Evolutionary conservation across 805 yeast species (phyloP), one percentile per base, ranked within the genome.

Genomic region (Nakazawaea ishiwadae): DNA sequence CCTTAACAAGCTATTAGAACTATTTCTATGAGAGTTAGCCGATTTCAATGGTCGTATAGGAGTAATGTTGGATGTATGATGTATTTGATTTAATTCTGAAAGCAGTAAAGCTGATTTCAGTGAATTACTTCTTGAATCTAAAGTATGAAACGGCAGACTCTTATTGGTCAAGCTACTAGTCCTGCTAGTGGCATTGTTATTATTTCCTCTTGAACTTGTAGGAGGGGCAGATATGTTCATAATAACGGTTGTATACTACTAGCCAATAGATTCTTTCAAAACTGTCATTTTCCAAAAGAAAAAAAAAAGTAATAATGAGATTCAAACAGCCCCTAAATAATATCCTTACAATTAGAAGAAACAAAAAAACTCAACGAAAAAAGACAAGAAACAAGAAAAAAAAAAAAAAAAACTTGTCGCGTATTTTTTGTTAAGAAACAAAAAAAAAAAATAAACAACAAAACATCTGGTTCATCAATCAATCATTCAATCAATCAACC

Each of bases 211-310:
- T 12, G 40, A 37, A 11, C 17, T 29, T 17, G 40, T 18, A 39
- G 50, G 39, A 31, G 38, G 32, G 30, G 46, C 27, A 31, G 40
- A 19, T 27, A 33, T 26, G 44, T 30, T 18, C 44, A 47, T 23
- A 45, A 37, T 17, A 40, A 38, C 5, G 35, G 44, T 38, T 12
- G 21, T 37, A 12, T 34, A 33, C n/a, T n/a, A n/a, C n/a, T n/a
- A n/a, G n/a, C n/a, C n/a, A n/a, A n/a, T n/a, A n/a, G n/a, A n/a
- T n/a, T n/a, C n/a, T n/a, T n/a, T n/a, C n/a, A n/a, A n/a, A n/a
- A n/a, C n/a, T n/a, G n/a, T n/a, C n/a, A n/a, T n/a, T n/a, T n/a
- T n/a, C n/a, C n/a, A n/a, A n/a, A n/a, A n/a, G n/a, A n/a, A n/a
- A n/a, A n/a, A n/a, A n/a, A n/a, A n/a, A n/a, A n/a, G n/a, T n/a